These are phyloP conservation scores for Ostreobium quekettii DNA, from an alignment of 139 green algal species.

Conservation along the genomic window DNA sequence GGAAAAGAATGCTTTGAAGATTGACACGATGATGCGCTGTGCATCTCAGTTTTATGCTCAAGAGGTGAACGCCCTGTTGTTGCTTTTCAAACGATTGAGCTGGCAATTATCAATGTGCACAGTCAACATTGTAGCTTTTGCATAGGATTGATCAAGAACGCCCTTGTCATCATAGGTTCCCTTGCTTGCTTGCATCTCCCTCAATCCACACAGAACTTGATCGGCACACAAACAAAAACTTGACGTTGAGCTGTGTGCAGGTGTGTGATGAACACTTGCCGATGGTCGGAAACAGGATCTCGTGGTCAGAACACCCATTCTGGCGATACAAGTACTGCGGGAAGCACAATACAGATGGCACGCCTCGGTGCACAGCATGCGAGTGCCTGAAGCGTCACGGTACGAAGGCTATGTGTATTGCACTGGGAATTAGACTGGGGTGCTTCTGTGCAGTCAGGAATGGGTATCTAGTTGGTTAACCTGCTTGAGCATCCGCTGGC, in stretches of 20 bases:
- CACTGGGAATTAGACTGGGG: neutral
- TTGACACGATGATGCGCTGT: too few species aligned
- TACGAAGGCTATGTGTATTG: neutral
- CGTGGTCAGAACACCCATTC: conserved; percentile 24
- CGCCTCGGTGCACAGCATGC: conserved; percentile 42
- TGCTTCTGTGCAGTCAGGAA: neutral
- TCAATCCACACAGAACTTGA: too few species aligned
- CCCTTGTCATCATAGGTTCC: too few species aligned
- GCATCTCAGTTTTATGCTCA: too few species aligned
- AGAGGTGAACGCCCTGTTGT: too few species aligned
- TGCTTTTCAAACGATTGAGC: too few species aligned
- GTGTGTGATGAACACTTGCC: conserved; percentile 9
- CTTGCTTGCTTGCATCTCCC: too few species aligned
- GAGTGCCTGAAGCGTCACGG: conserved; percentile 22
- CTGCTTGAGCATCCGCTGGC: neutral
- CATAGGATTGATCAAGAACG: too few species aligned
- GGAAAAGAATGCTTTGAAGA: too few species aligned
- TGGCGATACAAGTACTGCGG: conserved; percentile 43
- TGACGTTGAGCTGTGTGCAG: neutral
- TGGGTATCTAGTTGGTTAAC: neutral
- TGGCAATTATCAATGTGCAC: too few species aligned
- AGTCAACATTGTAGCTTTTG: too few species aligned
- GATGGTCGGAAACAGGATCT: conserved; percentile 2
- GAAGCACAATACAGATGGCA: conserved; percentile 43
- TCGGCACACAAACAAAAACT: too few species aligned